Conservation (phyloP, 495 filamentous ascomycete species). For the Saxophila tyrrhenica region DNA sequence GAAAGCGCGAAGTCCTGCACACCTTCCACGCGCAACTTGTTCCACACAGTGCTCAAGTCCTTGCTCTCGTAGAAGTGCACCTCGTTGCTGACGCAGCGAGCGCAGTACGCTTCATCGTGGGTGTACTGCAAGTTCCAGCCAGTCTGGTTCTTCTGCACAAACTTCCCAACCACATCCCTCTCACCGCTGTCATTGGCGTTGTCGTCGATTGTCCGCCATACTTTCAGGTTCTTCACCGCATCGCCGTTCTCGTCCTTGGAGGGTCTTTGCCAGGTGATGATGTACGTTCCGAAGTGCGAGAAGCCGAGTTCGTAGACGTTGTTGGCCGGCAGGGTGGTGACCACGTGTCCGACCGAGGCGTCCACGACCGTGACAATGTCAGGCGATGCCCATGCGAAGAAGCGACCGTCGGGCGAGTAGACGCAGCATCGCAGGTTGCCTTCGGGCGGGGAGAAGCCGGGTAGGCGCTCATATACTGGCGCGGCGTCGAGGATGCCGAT, state of each 20-base stretch:
- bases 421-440: slow-evolving; percentile 86
- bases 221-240: slow-evolving; percentile 88
- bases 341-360: slow-evolving; percentile 62
- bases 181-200: slow-evolving; percentile 36
- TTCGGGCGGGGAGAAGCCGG: slow-evolving; percentile 78
- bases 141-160: slow-evolving; percentile 88
- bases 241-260: slow-evolving; percentile 87
- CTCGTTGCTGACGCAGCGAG: slow-evolving; percentile 88
- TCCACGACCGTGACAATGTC: slow-evolving; percentile 80
- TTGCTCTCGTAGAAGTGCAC: slow-evolving; percentile 90
- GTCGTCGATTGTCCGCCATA: slow-evolving; percentile 71
- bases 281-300: slow-evolving; percentile 78
- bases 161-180: slow-evolving; percentile 66
- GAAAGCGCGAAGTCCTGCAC: slow-evolving; percentile 82
- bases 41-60: slow-evolving; percentile 79
- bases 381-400: slow-evolving; percentile 86
- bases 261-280: slow-evolving; percentile 94
- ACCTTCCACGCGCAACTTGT: slow-evolving; percentile 86
- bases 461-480: slow-evolving; percentile 73
- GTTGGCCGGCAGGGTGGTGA: slow-evolving; percentile 60
- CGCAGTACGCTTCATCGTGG: slow-evolving; percentile 80
- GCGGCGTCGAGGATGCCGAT: slow-evolving; percentile 86
- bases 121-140: slow-evolving; percentile 98
- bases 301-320: slow-evolving; percentile 92
- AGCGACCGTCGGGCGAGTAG: slow-evolving; percentile 90